Percentiles rank a stretch among this genome's conserved stretches.
Evolutionary conservation across 2,329 filamentous ascomycete genomes (phyloP).

Genomic region (Fusarium redolens): DNA sequence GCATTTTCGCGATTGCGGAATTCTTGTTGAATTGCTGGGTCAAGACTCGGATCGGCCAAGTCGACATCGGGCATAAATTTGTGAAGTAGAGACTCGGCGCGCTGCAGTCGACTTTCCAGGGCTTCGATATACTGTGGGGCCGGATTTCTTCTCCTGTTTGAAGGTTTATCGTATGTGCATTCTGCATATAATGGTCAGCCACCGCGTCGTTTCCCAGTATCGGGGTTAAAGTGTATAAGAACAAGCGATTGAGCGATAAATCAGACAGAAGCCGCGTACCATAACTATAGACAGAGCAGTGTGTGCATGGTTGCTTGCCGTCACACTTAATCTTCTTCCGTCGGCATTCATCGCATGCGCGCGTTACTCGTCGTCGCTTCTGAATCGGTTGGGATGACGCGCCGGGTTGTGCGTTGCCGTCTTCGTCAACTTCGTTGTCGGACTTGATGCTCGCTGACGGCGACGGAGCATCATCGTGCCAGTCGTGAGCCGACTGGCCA

Average conservation of each 20-base stretch:
- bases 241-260: slow-evolving; percentile 2
- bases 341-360: slow-evolving; percentile 85
- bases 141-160: slow-evolving; percentile 89
- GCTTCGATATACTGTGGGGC: slow-evolving; percentile 94
- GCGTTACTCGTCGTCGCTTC: slow-evolving; percentile 81
- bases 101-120: slow-evolving; percentile 83
- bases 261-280: slow-evolving; percentile 66
- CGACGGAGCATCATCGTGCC: slow-evolving; percentile 53
- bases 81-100: slow-evolving; percentile 82
- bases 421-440: slow-evolving; percentile 56
- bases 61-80: slow-evolving; percentile 87
- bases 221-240: slow-evolving; percentile 1
- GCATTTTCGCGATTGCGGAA: slow-evolving; percentile 66
- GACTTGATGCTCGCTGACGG: slow-evolving; percentile 58
- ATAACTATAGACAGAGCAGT: slow-evolving; percentile 98
- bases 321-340: slow-evolving; percentile 91
- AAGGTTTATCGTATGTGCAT: slow-evolving; percentile 95
- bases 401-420: slow-evolving; percentile 47
- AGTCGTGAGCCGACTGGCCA: slow-evolving; percentile 51
- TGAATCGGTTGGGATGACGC: slow-evolving; percentile 70
- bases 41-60: slow-evolving; percentile 84
- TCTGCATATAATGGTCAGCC: slow-evolving; percentile 63
- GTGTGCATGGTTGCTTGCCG: slow-evolving; percentile 89
- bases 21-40: slow-evolving; percentile 79
- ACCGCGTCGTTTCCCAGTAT: background rate